Evolutionary conservation across 148 eudicot species (phyloP), one percentile per base, ranked within the genome.

Genomic region (Spergularia bocconei): DNA sequence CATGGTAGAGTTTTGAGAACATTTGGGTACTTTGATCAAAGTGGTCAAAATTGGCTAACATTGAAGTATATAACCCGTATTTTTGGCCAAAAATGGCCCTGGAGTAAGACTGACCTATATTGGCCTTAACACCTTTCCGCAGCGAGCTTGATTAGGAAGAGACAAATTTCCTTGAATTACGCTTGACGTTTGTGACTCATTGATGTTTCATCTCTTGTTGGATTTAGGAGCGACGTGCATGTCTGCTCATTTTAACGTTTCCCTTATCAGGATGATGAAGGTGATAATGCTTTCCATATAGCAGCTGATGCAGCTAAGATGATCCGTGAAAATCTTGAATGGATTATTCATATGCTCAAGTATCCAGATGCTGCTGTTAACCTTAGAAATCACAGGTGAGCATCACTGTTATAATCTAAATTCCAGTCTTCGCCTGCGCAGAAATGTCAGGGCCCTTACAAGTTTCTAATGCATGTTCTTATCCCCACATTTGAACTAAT

Each of bases 221-320:
- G 4, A 67, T 70, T 19, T 69, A 33, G 70, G 50, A 47, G 38
- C 2, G 57, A 6, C 72, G 4, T 57, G 57, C 21, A 19, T 54
- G 11, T 63, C 66, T 41, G 53, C 72, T 60, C 66, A 20, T 58
- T 6, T 47, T 56, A 16, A 29, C 21, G 17, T 79, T 65, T 44
- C 71, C 54, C 55, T 78, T 75, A 57, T 77, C 83, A 95, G 99
- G 98, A 95, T 83, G 99, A 95, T 83, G 98, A 95, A 85, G 99
- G 99, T 62, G 91, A 95, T 83, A 92, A 87, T 88, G 99, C 99
- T 81, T 95, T 92, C 83, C 99, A 95, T 82, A 91, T 92, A 81
- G 99, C 99, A 50, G 99, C 99, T 85, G 96, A 89, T 83, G 88
- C 94, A 69, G 96, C 99, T 81, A 95, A 91, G 82, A 92, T 90